These are phyloP conservation scores for Candida gigantensis DNA, from an alignment of 1,139 yeast species.

Conservation along the genomic window DNA sequence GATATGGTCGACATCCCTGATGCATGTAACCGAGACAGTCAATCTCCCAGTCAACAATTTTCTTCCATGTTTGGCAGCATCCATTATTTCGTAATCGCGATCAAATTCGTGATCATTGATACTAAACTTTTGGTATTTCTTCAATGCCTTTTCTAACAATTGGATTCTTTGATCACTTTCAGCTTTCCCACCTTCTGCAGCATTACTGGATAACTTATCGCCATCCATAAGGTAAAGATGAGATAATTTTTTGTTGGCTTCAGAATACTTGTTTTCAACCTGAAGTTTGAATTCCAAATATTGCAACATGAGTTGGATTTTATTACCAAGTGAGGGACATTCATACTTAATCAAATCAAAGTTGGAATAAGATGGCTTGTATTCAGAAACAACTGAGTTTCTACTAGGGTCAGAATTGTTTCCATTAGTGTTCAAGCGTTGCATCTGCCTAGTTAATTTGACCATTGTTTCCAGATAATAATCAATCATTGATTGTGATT, in stretches of 20 bases:
- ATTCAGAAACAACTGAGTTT: conserved; percentile 15
- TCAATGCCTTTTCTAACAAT: conserved; percentile 77
- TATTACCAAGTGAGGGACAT: conserved; percentile 93
- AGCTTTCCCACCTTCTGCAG: conserved; percentile 83
- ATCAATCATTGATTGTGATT: conserved; percentile 87
- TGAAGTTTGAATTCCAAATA: conserved; percentile 90
- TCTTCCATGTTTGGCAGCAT: conserved; percentile 70
- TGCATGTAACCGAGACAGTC: conserved; percentile 66
- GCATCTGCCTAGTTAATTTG: conserved; percentile 51
- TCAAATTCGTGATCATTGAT: conserved; percentile 66
- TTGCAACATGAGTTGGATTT: conserved; percentile 93
- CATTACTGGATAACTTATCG: conserved; percentile 79
- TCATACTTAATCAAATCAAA: conserved; percentile 88
- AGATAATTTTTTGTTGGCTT: conserved; percentile 86
- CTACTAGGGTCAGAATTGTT: conserved; percentile 11
- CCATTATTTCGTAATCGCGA: conserved; percentile 63
- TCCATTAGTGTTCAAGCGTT: conserved; percentile 10
- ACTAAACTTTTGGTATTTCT: conserved; percentile 87
- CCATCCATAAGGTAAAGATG: conserved; percentile 88
- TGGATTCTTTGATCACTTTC: conserved; percentile 88
- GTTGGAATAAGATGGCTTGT: conserved; percentile 55
- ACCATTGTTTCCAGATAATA: conserved; percentile 78
- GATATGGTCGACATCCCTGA: conserved; percentile 90
- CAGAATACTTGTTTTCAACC: conserved; percentile 90
- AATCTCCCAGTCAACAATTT: conserved; percentile 83